phyloP scores from a whole-genome alignment of 495 filamentous ascomycete genomes.

The Hyaloscypha variabilis region DNA sequence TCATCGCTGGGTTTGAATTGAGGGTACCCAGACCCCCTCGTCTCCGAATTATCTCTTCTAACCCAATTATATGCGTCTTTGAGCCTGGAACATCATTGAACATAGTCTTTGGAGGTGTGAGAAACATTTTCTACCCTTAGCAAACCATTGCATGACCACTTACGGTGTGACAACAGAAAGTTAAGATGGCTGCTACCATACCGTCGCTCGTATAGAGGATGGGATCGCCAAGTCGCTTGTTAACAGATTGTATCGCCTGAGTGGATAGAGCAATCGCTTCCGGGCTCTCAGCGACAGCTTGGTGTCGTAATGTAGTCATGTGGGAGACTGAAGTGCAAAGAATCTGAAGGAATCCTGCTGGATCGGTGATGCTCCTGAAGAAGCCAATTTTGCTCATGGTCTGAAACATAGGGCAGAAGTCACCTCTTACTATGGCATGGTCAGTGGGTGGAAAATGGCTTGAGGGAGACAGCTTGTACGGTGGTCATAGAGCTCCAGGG shows the following conservation, averaged over 20 bases:
- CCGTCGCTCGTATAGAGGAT: conserved; percentile 11
- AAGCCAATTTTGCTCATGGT: conserved; percentile 20
- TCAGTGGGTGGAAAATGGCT: neutral
- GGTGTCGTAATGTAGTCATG: neutral
- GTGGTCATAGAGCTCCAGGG: conserved; percentile 18
- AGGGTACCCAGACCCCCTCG: conserved; percentile 12
- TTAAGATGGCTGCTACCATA: conserved; percentile 10
- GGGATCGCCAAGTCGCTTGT: conserved; percentile 15
- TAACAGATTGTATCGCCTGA: conserved; percentile 17
- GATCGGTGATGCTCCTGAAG: conserved; percentile 10
- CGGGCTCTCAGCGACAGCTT: neutral
- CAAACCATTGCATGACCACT: neutral
- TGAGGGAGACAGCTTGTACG: neutral
- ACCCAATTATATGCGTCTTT: conserved; percentile 12
- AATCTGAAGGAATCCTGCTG: conserved; percentile 16
- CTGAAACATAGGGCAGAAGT: conserved; percentile 22
- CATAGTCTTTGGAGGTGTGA: conserved; percentile 15
- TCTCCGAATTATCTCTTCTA: conserved; percentile 16
- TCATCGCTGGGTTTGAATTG: conserved; percentile 1
- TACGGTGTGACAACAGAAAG: conserved; percentile 20
- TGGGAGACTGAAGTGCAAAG: conserved; percentile 21
- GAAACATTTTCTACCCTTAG: neutral
- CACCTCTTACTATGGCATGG: conserved; percentile 8
- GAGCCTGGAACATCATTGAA: conserved; percentile 18
- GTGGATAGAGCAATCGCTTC: conserved; percentile 19